A percentile compares a stretch with the other conserved stretches of the same genome.
phyloP scores from a whole-genome alignment of 805 yeast genomes.

The Cyberlindnera japonica region DNA sequence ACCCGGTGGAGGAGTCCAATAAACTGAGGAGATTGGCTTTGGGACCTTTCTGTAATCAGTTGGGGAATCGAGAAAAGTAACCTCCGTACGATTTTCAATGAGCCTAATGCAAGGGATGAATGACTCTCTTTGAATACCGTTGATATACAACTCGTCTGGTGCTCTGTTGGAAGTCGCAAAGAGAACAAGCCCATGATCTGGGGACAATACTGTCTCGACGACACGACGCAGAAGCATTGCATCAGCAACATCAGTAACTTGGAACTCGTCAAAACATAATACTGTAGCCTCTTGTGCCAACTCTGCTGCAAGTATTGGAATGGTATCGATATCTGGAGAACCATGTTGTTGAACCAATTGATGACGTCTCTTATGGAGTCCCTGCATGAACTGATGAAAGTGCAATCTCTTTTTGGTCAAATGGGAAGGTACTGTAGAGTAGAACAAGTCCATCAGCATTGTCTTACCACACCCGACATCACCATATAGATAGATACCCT shows the following conservation, averaged over 20 bases:
- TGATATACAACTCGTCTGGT: conserved; percentile 88
- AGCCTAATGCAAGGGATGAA: conserved; percentile 89
- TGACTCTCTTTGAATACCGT: conserved; percentile 89
- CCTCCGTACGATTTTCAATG: conserved; percentile 69
- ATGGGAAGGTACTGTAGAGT: conserved; percentile 74
- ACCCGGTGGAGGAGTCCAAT: conserved; percentile 68
- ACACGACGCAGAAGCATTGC: conserved; percentile 91
- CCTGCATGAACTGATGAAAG: conserved; percentile 97
- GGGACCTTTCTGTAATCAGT: conserved; percentile 91
- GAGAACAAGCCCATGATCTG: conserved; percentile 76
- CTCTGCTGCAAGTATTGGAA: conserved; percentile 80
- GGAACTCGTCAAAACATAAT: conserved; percentile 94
- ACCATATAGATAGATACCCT: conserved; percentile 90
- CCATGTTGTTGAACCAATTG: conserved; percentile 63
- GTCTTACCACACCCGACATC: conserved; percentile 99
- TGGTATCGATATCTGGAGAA: conserved; percentile 68
- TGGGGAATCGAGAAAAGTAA: conserved; percentile 80
- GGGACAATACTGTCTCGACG: conserved; percentile 59
- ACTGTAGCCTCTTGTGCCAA: conserved; percentile 73
- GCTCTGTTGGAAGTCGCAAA: conserved; percentile 95
- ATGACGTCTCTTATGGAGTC: conserved; percentile 82
- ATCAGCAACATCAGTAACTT: conserved; percentile 97
- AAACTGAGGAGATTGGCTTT: conserved; percentile 76
- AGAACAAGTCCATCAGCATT: conserved; percentile 95
- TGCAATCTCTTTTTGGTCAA: conserved; percentile 80